phyloP scores from a whole-genome alignment of 2,329 filamentous ascomycete species.

The Magnaporthales sp. region DNA sequence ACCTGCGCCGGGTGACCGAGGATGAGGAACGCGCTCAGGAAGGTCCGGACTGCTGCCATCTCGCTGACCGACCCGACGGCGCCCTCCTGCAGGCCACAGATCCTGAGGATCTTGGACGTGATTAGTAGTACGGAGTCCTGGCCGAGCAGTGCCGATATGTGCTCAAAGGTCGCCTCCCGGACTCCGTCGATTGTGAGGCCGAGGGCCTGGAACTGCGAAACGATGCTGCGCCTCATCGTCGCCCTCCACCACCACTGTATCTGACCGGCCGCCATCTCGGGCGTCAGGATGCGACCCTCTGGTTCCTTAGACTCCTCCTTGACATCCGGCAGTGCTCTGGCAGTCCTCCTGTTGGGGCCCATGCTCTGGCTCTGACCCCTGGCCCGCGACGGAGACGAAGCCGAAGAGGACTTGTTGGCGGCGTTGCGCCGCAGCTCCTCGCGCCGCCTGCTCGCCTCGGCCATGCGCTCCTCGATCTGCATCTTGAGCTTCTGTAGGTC shows the following conservation, averaged over 20 bases:
- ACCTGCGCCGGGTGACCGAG: conserved; percentile 72
- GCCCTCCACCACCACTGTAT: conserved; percentile 67
- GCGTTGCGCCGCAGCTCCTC: conserved; percentile 51
- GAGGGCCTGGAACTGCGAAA: conserved; percentile 58
- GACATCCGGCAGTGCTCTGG: conserved; percentile 37
- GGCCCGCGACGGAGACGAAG: conserved; percentile 9
- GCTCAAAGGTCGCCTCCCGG: conserved; percentile 62
- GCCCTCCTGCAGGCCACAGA: conserved; percentile 62
- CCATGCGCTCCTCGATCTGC: conserved; percentile 73
- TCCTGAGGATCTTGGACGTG: conserved; percentile 58
- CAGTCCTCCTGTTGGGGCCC: conserved; percentile 36
- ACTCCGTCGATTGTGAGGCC: conserved; percentile 64
- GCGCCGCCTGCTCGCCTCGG: conserved; percentile 66
- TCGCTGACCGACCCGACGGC: conserved; percentile 54
- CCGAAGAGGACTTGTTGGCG: conserved; percentile 22
- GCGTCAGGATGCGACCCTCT: conserved; percentile 30
- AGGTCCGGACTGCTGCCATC: conserved; percentile 64
- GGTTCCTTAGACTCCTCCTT: conserved; percentile 38
- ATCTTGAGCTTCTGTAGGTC: conserved; percentile 60
- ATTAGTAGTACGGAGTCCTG: conserved; percentile 56
- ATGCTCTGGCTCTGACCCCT: conserved; percentile 45
- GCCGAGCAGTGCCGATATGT: conserved; percentile 60
- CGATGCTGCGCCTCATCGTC: conserved; percentile 44
- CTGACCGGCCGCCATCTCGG: conserved; percentile 53
- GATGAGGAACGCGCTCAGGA: conserved; percentile 73